Base-by-base conservation (phyloP, 345 rosid species). In the Excoecaria agallocha region DNA sequence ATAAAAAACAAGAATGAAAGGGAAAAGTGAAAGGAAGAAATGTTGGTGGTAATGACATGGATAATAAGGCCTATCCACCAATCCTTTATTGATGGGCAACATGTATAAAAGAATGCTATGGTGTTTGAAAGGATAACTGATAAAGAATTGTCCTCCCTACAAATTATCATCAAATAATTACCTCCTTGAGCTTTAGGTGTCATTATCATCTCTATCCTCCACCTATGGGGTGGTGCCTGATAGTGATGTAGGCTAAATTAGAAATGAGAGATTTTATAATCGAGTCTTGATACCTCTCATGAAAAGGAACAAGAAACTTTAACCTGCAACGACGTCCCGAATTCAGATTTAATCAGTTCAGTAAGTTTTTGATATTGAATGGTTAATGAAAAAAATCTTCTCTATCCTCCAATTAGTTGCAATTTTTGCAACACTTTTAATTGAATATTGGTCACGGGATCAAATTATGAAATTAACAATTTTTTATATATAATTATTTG, bases 41-140 rank as follows among this genome's bases (percentile, higher is more conserved):
- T 16, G 24, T 12, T 54, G 0, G 25, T 62, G 51, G 59, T 13
- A 64, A 62, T 46, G 6, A 35, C 45, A 55, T 49, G n/a, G 68
- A 63, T 38, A 55, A 49, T 37, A 66, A 66, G 68, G 46, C 55
- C 55, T 66, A 49, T 66, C 51, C 41, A 56, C n/a, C 22, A 71
- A 10, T 72, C 51, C 38, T 12, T 43, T 54, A 56, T 37, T 15
- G 17, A 20, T 52, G 70, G 16, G 64, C 68, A 3, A 10, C 1
- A 63, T 35, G 13, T 5, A 54, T 1, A 41, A 16, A 17, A 37
- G 38, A 46, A 46, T 38, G 25, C 58, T 55, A 57, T 25, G 72
- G 72, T 46, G 49, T 46, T 46, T 15, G 51, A 38, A 63, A n/a
- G 76, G 69, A 51, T 15, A 63, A 51, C 60, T 64, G 51, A 52